Evolutionary conservation across 257 asterid species (phyloP).

Genomic region (Fraxinus americana): DNA sequence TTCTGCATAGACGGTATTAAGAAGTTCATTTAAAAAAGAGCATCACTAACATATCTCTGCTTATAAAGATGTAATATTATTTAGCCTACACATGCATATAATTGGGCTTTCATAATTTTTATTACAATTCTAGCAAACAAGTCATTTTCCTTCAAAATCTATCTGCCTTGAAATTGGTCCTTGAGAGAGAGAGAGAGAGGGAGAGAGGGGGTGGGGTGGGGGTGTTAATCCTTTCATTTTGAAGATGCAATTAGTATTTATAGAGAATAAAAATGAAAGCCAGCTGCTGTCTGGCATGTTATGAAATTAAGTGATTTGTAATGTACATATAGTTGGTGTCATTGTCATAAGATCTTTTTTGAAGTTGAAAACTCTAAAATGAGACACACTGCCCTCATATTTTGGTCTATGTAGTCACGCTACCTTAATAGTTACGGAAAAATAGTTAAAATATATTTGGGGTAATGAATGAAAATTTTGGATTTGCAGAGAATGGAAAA

Average conservation of each 20-base stretch:
- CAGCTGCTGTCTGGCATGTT: not conserved
- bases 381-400: not conserved
- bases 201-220: too few species aligned
- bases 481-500: slow-evolving; percentile 79
- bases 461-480: slow-evolving; percentile 15
- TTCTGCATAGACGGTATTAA: too few species aligned
- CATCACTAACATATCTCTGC: too few species aligned
- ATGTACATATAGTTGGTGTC: not conserved
- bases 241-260: not conserved
- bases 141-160: not conserved
- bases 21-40: too few species aligned
- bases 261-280: not conserved
- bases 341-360: not conserved
- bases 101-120: too few species aligned
- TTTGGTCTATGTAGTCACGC: not conserved
- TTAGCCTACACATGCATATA: not conserved
- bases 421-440: not conserved
- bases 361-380: not conserved
- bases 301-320: not conserved
- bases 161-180: too few species aligned
- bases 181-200: too few species aligned
- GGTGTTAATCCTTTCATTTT: not conserved
- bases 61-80: too few species aligned
- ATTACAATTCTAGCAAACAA: not conserved
- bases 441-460: not conserved